Percentiles rank a stretch among this genome's conserved stretches.
These are phyloP conservation scores for Meyerozyma guilliermondii DNA, from an alignment of 1,139 yeast genomes.

Conservation along the genomic window DNA sequence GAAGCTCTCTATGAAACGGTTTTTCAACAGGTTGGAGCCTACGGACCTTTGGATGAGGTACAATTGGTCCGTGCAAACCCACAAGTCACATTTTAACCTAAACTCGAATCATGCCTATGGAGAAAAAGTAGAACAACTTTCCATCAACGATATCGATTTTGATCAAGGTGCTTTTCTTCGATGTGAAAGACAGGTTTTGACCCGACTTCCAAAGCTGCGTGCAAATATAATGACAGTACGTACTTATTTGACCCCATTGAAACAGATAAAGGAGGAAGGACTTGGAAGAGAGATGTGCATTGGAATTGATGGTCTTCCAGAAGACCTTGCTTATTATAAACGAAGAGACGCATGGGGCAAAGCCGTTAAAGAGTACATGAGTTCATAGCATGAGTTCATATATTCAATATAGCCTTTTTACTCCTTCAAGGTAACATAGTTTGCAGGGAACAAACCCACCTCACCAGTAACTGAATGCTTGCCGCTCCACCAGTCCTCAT, in stretches of 20 bases:
- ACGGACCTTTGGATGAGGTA: slow-evolving; percentile 36
- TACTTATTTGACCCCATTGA: slow-evolving; percentile 37
- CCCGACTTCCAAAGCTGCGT: slow-evolving; percentile 34
- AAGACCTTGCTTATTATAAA: slow-evolving; percentile 54
- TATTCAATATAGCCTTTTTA: slow-evolving; percentile 7
- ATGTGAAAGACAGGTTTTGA: slow-evolving; percentile 37
- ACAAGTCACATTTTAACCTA: slow-evolving; percentile 21
- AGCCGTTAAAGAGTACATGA: slow-evolving; percentile 47
- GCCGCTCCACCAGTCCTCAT: slow-evolving; percentile 98
- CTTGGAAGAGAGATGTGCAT: slow-evolving; percentile 40
- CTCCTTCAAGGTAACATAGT: slow-evolving; percentile 55
- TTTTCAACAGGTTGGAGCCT: slow-evolving; percentile 32
- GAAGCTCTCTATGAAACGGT: slow-evolving; percentile 32
- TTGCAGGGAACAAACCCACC: slow-evolving; percentile 85
- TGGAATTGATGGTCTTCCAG: slow-evolving; percentile 60
- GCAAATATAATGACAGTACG: slow-evolving; percentile 39
- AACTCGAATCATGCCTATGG: slow-evolving; percentile 32
- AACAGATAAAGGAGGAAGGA: slow-evolving; percentile 31
- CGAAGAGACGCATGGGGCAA: slow-evolving; percentile 60
- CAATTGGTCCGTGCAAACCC: slow-evolving; percentile 42
- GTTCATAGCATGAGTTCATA: slow-evolving; percentile 14
- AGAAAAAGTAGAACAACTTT: slow-evolving; percentile 18
- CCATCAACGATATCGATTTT: slow-evolving; percentile 29
- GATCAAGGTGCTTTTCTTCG: slow-evolving; percentile 32
- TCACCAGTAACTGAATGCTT: slow-evolving; percentile 59